These are phyloP conservation scores for Lachnellula subtilissima DNA, from an alignment of 2,329 filamentous ascomycete genomes.

Conservation along the genomic window DNA sequence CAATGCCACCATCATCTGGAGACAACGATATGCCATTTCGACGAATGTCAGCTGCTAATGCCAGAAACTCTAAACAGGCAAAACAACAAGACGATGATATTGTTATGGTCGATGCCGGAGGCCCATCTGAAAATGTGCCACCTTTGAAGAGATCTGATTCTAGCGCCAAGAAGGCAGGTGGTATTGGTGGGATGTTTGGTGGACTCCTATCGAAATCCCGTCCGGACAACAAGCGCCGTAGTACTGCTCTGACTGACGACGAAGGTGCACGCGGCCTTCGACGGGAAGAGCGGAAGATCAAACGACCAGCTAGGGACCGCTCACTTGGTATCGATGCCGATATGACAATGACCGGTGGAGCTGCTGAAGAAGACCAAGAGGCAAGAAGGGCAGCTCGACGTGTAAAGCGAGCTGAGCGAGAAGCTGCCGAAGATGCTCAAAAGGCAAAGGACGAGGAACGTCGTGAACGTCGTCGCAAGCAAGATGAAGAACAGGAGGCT, in stretches of 20 bases:
- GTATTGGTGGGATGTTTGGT: constrained; percentile 57
- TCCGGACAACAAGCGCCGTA: constrained; percentile 45
- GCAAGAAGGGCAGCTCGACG: constrained; percentile 59
- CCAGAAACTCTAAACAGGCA: constrained; percentile 53
- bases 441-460: constrained; percentile 52
- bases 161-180: constrained; percentile 55
- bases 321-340: constrained; percentile 42
- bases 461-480: constrained; percentile 49
- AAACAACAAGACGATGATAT: constrained; percentile 61
- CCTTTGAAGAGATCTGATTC: constrained; percentile 55
- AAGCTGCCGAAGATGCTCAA: constrained; percentile 47
- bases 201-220: constrained; percentile 46
- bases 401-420: constrained; percentile 49
- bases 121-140: constrained; percentile 36
- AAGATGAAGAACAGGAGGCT: constrained; percentile 53
- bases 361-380: constrained; percentile 54
- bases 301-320: constrained; percentile 27
- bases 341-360: constrained; percentile 38
- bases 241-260: constrained; percentile 47
- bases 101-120: constrained; percentile 50
- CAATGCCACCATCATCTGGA: constrained; percentile 26
- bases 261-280: constrained; percentile 34
- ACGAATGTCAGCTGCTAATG: constrained; percentile 33
- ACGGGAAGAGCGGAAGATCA: constrained; percentile 35
- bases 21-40: constrained; percentile 25